Percentiles rank a stretch among this genome's conserved stretches.
These are phyloP conservation scores for Candida tammaniensis DNA, from an alignment of 805 yeast genomes.

Conservation along the genomic window DNA sequence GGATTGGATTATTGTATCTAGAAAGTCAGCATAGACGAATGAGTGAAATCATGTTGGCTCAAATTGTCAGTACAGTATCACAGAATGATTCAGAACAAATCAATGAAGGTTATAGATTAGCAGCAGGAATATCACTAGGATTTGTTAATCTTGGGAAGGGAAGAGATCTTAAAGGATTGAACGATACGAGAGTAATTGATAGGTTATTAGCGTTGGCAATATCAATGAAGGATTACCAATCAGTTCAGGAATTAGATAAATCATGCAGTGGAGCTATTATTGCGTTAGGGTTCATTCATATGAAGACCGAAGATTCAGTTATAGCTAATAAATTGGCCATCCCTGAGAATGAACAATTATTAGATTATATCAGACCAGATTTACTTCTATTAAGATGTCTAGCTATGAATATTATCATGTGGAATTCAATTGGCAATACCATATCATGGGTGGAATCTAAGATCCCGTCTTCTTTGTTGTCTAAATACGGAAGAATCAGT, in stretches of 20 bases:
- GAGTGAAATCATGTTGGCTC: conserved; percentile 75
- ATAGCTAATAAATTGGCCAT: conserved; percentile 62
- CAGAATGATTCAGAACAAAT: conserved; percentile 56
- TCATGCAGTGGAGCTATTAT: conserved; percentile 72
- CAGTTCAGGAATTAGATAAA: conserved; percentile 55
- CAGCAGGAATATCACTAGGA: conserved; percentile 89
- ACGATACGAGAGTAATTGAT: conserved; percentile 65
- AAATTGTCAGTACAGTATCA: conserved; percentile 53
- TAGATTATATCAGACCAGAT: conserved; percentile 80
- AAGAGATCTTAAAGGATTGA: conserved; percentile 52
- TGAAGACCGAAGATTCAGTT: conserved; percentile 58
- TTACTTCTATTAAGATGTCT: conserved; percentile 62
- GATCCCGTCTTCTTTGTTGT: conserved; percentile 47
- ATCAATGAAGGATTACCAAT: conserved; percentile 61
- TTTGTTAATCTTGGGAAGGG: conserved; percentile 80
- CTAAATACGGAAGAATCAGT: conserved; percentile 19
- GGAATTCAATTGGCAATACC: conserved; percentile 58
- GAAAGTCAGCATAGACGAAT: conserved; percentile 80
- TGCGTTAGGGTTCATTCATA: conserved; percentile 70
- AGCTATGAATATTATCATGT: conserved; percentile 63
- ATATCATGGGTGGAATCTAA: conserved; percentile 55
- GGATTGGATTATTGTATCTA: conserved; percentile 81
- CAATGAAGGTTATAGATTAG: conserved; percentile 77
- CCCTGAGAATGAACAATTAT: conserved; percentile 56
- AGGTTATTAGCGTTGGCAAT: conserved; percentile 55